Evolutionary conservation across 208 protist genomes (phyloP).

Genomic region (Crithidia brevicula): DNA sequence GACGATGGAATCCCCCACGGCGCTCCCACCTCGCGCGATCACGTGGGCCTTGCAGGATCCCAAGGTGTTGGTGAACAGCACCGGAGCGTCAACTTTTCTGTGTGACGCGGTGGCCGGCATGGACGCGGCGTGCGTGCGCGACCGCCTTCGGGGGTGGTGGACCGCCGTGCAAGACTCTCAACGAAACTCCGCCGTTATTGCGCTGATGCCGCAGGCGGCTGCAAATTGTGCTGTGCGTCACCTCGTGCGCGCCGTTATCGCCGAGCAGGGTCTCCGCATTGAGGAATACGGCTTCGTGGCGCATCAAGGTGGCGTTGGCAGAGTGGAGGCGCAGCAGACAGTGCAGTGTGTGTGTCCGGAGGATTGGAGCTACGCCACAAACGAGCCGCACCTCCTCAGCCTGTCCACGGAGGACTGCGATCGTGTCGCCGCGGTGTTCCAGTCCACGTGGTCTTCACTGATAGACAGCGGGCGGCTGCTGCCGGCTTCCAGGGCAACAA

Average conservation of each 20-base stretch:
- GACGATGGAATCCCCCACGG: background rate
- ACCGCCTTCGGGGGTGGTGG: conserved; percentile 11
- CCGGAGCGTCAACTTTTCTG: conserved; percentile 8
- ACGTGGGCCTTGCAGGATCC: conserved; percentile 24
- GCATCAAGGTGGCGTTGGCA: conserved; percentile 11
- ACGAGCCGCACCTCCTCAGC: conserved; percentile 19
- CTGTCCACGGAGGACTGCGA: conserved; percentile 16
- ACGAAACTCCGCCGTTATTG: conserved; percentile 27
- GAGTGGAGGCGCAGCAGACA: background rate
- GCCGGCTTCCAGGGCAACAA: conserved; percentile 29
- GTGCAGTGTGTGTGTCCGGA: conserved; percentile 31
- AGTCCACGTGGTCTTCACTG: conserved; percentile 29
- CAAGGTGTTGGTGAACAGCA: background rate
- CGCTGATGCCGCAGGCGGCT: conserved; percentile 30
- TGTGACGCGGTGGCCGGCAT: conserved; percentile 27
- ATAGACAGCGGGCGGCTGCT: conserved; percentile 27
- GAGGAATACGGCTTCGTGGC: conserved; percentile 32
- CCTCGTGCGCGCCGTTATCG: conserved; percentile 23
- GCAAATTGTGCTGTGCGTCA: conserved; percentile 16
- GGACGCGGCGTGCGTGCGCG: background rate
- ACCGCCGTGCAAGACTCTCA: background rate
- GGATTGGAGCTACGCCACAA: conserved; percentile 34
- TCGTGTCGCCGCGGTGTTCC: conserved; percentile 16
- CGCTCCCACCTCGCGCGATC: conserved; percentile 13
- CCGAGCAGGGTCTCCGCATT: conserved; percentile 22